phyloP scores from a whole-genome alignment of 768 basidiomycete genomes.

The Candolleomyces aberdarensis region DNA sequence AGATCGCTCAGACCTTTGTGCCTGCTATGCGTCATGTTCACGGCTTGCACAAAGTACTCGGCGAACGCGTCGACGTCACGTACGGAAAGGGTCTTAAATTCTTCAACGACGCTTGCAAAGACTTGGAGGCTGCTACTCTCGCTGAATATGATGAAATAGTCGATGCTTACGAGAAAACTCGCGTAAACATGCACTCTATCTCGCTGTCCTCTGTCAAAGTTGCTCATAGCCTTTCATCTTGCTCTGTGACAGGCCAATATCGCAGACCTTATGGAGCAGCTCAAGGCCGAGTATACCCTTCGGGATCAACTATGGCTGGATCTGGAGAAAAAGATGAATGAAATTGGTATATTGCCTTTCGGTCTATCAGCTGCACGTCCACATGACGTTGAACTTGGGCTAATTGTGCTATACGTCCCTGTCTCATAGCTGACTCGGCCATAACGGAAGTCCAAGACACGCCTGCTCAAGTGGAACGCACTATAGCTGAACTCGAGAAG shows the following conservation, averaged over 20 bases:
- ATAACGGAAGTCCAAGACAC: conserved; percentile 38
- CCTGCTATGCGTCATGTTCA: conserved; percentile 49
- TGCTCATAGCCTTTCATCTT: neutral
- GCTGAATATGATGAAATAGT: conserved; percentile 42
- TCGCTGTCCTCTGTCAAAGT: conserved; percentile 14
- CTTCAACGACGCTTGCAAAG: conserved; percentile 56
- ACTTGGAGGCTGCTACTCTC: conserved; percentile 43
- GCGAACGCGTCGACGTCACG: conserved; percentile 34
- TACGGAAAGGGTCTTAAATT: conserved; percentile 43
- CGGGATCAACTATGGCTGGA: conserved; percentile 51
- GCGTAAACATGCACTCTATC: conserved; percentile 30
- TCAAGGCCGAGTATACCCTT: conserved; percentile 45
- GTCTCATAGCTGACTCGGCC: conserved; percentile 40
- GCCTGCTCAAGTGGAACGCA: conserved; percentile 51
- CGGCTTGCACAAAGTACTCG: conserved; percentile 32
- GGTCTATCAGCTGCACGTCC: neutral
- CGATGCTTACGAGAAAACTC: conserved; percentile 33
- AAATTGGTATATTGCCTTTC: conserved; percentile 38
- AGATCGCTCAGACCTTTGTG: conserved; percentile 42
- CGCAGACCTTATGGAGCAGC: conserved; percentile 36
- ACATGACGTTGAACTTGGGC: conserved; percentile 1
- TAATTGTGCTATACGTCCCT: neutral
- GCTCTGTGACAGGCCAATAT: conserved; percentile 37
- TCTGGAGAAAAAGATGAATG: conserved; percentile 41
- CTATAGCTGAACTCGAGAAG: conserved; percentile 52